Base-by-base conservation (phyloP, 2,329 filamentous ascomycete species). In the Emergomyces pasteurianus region DNA sequence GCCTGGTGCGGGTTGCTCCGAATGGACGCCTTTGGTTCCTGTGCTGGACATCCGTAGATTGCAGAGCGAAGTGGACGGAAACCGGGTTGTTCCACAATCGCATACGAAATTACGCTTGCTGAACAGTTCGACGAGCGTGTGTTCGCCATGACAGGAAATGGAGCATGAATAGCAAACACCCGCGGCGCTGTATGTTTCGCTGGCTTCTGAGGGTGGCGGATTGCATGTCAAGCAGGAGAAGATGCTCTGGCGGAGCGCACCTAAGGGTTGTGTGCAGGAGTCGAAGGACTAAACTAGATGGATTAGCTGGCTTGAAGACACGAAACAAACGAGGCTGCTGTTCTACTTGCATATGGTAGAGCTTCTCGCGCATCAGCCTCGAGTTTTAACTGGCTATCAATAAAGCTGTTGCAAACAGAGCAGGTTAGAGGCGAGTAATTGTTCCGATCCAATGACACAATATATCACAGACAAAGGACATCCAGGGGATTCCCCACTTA, bases 101-200 rank as follows among this genome's bases (percentile, higher is more conserved):
- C 94, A 99, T 47, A 89, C 89, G 70, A 99, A 97, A 75, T 96
- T 87, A 69, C 95, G 86, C 78, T 96, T 97, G 71, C 84, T 87
- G 77, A 99, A 99, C 23, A 99, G 87, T 76, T 99, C 94, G 57
- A 97, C 94, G 31, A 99, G 84, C 1, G 83, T 88, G 72, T 99
- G 94, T 70, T 97, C 92, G 66, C 94, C 92, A 70, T 99, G 94
- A 72, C 94, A 99, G 67, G 92, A 89, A 62, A 99, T 90, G 7
- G 92, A 96, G 77, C 94, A 99, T 26, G 92, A 89, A 70, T 99
- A 99, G 79, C 94, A 99, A 61, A 99, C 84, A 31, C 89, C 94
- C 2, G 92, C 94, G 7, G 87, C 80, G 8, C 79, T 83, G 72
- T 87, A 89, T 0, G 86, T 78, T 57, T 86, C 85, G 50, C 26